phyloP scores from a whole-genome alignment of 768 basidiomycete species.

The Tulasnella sp. region DNA sequence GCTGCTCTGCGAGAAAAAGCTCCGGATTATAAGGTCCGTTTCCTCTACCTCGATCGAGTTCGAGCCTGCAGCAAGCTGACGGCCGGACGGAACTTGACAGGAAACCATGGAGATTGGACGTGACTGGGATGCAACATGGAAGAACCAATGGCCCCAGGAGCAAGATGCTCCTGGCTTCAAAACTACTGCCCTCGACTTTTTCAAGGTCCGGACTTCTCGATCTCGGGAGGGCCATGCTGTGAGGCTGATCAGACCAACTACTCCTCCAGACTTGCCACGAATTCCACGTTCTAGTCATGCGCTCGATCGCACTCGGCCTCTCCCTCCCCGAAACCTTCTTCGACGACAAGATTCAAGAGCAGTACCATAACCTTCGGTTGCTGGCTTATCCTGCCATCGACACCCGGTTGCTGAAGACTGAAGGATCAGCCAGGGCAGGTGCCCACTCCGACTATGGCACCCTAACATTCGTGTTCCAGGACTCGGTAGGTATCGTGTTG shows the following conservation, averaged over 20 bases:
- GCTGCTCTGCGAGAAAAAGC: constrained; percentile 70
- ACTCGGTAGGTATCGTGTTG: constrained; percentile 50
- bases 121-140: constrained; percentile 51
- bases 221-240: background rate
- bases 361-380: constrained; percentile 79
- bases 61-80: background rate
- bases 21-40: constrained; percentile 64
- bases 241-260: constrained; percentile 18
- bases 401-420: constrained; percentile 56
- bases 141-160: constrained; percentile 78
- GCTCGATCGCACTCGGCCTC: constrained; percentile 81
- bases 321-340: constrained; percentile 75
- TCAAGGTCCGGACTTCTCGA: constrained; percentile 50
- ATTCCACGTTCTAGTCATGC: constrained; percentile 76
- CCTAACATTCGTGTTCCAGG: constrained; percentile 81
- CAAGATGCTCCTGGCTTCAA: constrained; percentile 67
- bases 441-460: constrained; percentile 85
- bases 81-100: constrained; percentile 37
- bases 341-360: constrained; percentile 71
- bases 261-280: constrained; percentile 66
- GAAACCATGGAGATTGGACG: constrained; percentile 90
- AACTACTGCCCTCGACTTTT: constrained; percentile 73
- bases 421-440: constrained; percentile 79
- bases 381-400: constrained; percentile 81
- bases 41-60: too few species aligned